Evolutionary conservation across 768 basidiomycete species (phyloP).

Genomic region (Russula sp.): DNA sequence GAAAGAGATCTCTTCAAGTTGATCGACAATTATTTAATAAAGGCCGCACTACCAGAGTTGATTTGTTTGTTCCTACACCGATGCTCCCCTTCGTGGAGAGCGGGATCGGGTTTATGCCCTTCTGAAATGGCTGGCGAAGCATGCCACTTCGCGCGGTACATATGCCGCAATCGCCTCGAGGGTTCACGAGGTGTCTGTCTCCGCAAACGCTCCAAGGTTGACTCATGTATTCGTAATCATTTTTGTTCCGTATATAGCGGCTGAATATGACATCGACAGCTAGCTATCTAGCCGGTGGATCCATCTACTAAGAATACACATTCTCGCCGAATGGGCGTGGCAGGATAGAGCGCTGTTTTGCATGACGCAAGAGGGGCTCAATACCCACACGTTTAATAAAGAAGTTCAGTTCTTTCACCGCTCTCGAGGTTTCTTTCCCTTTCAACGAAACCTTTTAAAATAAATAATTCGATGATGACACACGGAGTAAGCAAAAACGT

Average conservation of each 20-base stretch:
- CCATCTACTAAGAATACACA: background rate
- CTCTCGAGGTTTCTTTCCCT: background rate
- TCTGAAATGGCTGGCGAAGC: slow-evolving; percentile 3
- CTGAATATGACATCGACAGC: background rate
- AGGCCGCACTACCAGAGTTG: slow-evolving; percentile 12
- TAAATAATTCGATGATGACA: background rate
- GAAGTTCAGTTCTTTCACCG: background rate
- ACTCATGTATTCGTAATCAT: background rate
- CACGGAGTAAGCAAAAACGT: background rate
- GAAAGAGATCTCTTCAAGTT: slow-evolving; percentile 3
- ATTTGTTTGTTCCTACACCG: slow-evolving; percentile 11
- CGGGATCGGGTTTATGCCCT: slow-evolving; percentile 8
- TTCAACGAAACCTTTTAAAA: background rate
- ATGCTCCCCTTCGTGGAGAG: slow-evolving; percentile 15
- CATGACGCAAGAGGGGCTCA: background rate
- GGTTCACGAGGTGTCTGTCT: background rate
- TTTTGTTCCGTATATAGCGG: background rate
- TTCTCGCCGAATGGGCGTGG: background rate
- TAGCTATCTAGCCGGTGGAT: background rate
- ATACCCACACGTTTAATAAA: slow-evolving; percentile 1
- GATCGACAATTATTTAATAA: slow-evolving; percentile 21
- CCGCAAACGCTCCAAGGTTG: background rate
- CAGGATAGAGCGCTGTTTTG: background rate
- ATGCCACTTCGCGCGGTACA: background rate
- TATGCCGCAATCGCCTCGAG: background rate